Conservation (phyloP, 805 yeast species). For the Lipomyces spencermartinsiae region DNA sequence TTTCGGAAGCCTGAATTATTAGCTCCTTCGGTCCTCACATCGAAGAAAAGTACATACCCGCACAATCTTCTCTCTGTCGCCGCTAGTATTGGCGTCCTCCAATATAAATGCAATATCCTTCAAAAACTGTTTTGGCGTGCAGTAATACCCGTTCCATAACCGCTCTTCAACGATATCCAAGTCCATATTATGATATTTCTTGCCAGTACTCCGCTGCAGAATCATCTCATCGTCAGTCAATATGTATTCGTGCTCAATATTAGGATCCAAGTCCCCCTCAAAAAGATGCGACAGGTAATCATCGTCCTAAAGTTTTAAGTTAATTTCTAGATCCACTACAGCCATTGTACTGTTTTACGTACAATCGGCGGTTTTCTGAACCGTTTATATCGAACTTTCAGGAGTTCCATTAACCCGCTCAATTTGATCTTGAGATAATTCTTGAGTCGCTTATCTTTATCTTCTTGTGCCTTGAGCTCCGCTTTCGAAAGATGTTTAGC, state of each 20-base stretch:
- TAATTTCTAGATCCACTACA: background rate
- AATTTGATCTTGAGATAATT: conserved; percentile 84
- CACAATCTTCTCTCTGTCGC: conserved; percentile 81
- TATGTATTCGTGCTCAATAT: conserved; percentile 45
- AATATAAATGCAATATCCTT: conserved; percentile 85
- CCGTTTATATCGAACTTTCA: conserved; percentile 84
- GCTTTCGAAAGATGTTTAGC: conserved; percentile 51
- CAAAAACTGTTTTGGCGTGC: conserved; percentile 88
- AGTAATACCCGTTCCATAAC: conserved; percentile 94
- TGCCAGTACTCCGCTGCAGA: conserved; percentile 77
- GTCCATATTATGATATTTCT: conserved; percentile 83
- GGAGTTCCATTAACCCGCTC: conserved; percentile 85
- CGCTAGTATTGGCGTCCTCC: conserved; percentile 71
- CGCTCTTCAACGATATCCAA: conserved; percentile 92
- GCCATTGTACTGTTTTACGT: conserved; percentile 4
- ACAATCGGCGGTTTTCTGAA: conserved; percentile 88
- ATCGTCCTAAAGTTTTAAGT: conserved; percentile 54
- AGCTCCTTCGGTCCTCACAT: background rate
- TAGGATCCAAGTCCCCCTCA: conserved; percentile 55
- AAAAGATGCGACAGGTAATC: conserved; percentile 73
- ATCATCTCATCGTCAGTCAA: conserved; percentile 66
- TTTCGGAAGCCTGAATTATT: conserved; percentile 77
- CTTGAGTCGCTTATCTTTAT: conserved; percentile 79
- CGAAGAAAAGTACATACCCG: conserved; percentile 43
- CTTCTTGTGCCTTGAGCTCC: conserved; percentile 56